Conservation (phyloP, 176 grass and related monocot species). For the Carex parvula region DNA sequence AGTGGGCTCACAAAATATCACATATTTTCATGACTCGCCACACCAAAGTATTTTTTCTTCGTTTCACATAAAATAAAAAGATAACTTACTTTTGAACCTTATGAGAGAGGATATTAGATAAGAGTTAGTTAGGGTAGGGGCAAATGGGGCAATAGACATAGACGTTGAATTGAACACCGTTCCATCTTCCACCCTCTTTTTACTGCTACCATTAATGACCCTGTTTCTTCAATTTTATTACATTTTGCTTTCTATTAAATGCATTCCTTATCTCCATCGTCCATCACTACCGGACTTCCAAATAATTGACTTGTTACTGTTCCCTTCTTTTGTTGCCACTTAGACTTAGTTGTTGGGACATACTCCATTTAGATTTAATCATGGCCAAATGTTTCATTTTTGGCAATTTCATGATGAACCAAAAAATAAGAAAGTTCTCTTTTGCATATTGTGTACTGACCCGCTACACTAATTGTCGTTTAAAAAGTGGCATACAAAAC, state of each 20-base stretch:
- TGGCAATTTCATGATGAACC: background rate
- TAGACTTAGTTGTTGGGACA: conserved; percentile 16
- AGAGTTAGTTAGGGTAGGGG: background rate
- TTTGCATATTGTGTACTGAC: background rate
- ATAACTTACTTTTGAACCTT: background rate
- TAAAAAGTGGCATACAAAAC: background rate
- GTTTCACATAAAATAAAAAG: background rate
- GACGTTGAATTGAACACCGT: background rate
- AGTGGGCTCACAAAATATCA: background rate
- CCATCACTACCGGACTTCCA: background rate
- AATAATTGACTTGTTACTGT: background rate
- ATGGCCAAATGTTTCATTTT: background rate
- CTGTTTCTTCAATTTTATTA: conserved; percentile 3
- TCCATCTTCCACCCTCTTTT: background rate
- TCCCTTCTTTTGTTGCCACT: background rate
- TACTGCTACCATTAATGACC: conserved; percentile 9
- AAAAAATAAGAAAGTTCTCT: background rate
- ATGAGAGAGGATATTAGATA: background rate
- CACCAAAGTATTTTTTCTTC: no score
- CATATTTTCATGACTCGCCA: background rate
- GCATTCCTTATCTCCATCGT: background rate
- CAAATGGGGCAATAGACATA: background rate
- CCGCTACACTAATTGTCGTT: background rate
- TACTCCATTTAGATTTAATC: background rate
- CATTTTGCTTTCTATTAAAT: background rate